Evolutionary conservation across 805 yeast genomes (phyloP), one percentile per base, ranked within the genome.

Genomic region (Wickerhamiella sergipiensis): DNA sequence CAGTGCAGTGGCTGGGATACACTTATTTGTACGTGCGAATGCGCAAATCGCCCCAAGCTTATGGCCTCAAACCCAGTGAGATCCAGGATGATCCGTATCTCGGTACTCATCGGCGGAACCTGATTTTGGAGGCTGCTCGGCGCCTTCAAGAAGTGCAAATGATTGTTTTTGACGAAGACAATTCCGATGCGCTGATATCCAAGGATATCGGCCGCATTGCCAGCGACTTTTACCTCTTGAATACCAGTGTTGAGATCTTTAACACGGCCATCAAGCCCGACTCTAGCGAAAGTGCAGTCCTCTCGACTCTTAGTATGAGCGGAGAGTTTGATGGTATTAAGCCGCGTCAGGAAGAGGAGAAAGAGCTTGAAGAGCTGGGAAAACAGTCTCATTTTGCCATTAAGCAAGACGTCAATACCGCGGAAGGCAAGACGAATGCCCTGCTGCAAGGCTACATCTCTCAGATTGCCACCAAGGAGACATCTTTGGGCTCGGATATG

Each of bases 1-100:
- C 89, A 51, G 83, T 92, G 0, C 86, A 82, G 56, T 92, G 99
- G 99, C 71, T 92, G n/a, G 97, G 98, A 3, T 92, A 94, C 60
- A 92, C 98, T 0, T 92, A 92, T 62, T 73, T 92, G 77, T 82
- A 78, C 68, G 97, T 90, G 2, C 72, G 99, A 52, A 92, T 92
- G 98, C 79, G 83, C 52, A 85, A 87, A 62, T 90, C 88, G 56
- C 98, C 99, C 1, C 81, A 88, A 62, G 82, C 84, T 0, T 92
- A 92, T 62, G 98, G 95, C 24, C 78, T 94, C 46, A 86, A 79
- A 45, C 88, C 95, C 92, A 78, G 77, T 55, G 95, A 87, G 56
- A 63, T 94, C 1, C 77, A 79, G 22, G 81, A 81, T 18, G 99
- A 92, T 64, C 95, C 95, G 0, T 74, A 80, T 57, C 69, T 92